Percentiles rank a stretch among this genome's conserved stretches.
Evolutionary conservation across 768 basidiomycete species (phyloP).

Genomic region (Suillus bovinus): DNA sequence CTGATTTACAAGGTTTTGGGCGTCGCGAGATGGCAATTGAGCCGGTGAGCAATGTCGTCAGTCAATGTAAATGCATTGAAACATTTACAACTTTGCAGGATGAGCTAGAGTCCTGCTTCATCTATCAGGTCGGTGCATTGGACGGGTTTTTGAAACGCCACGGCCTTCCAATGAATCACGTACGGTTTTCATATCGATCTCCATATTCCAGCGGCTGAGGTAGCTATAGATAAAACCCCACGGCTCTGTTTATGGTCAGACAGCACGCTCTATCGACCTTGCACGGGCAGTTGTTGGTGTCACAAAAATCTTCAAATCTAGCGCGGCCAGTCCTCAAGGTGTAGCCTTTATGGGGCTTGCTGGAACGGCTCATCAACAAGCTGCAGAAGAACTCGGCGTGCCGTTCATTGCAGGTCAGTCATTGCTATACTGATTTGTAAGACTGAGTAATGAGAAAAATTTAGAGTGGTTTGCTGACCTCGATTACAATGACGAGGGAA

Average conservation of each 20-base stretch:
- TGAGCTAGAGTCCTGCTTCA: conserved; percentile 55
- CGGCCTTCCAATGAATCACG: conserved; percentile 56
- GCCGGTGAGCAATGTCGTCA: conserved; percentile 39
- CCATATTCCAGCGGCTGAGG: neutral
- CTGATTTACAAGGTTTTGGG: conserved; percentile 65
- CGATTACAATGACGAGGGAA: conserved; percentile 57
- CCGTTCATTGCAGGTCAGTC: conserved; percentile 59
- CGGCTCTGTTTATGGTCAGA: conserved; percentile 63
- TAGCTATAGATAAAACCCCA: conserved; percentile 55
- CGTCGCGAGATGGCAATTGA: conserved; percentile 63
- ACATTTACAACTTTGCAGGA: conserved; percentile 35
- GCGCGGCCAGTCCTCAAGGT: conserved; percentile 21
- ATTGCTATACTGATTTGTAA: neutral
- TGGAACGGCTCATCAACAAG: conserved; percentile 60
- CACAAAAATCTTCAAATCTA: conserved; percentile 46
- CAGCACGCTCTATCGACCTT: conserved; percentile 52
- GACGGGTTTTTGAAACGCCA: conserved; percentile 57
- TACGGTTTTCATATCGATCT: conserved; percentile 28
- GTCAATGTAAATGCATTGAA: neutral
- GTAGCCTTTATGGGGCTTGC: conserved; percentile 65
- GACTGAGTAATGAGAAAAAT: neutral
- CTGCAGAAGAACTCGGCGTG: conserved; percentile 53
- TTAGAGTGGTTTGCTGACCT: conserved; percentile 70
- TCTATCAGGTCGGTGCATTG: conserved; percentile 70
- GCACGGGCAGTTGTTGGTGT: conserved; percentile 56